Evolutionary conservation across 2,329 filamentous ascomycete species (phyloP).

Genomic region (Pyricularia grisea): DNA sequence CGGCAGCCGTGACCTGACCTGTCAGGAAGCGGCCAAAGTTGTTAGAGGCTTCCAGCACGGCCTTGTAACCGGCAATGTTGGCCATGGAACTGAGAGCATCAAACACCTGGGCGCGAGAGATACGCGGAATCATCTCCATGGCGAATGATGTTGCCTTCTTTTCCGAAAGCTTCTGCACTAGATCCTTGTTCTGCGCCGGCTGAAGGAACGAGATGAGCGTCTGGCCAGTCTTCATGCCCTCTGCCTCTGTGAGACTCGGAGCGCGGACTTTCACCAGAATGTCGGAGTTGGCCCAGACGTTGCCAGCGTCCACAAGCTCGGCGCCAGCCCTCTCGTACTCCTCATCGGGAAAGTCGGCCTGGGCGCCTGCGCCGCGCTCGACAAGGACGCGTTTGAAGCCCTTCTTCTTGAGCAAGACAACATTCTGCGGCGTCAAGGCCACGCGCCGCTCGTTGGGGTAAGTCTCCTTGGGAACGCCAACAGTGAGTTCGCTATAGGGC

Average conservation of each 20-base stretch:
- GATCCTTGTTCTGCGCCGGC: constrained; percentile 66
- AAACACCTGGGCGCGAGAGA: constrained; percentile 80
- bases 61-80: constrained; percentile 90
- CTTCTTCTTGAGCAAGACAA: constrained; percentile 73
- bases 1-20: constrained; percentile 82
- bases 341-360: constrained; percentile 68
- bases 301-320: constrained; percentile 58
- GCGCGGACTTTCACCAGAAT: constrained; percentile 79
- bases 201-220: constrained; percentile 79
- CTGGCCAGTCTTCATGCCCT: constrained; percentile 56
- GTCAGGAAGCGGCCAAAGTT: constrained; percentile 82
- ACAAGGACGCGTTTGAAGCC: constrained; percentile 70
- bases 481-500: constrained; percentile 63
- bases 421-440: constrained; percentile 77
- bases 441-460: constrained; percentile 73
- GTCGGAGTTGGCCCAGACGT: constrained; percentile 63
- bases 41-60: constrained; percentile 81
- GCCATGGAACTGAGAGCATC: constrained; percentile 89
- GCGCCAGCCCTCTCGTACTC: constrained; percentile 73
- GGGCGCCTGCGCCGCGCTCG: constrained; percentile 69
- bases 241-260: constrained; percentile 61
- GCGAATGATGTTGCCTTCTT: constrained; percentile 70
- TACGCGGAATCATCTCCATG: constrained; percentile 89
- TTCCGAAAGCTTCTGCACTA: constrained; percentile 64
- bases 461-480: constrained; percentile 74